Base-by-base conservation (phyloP, 192 early-diverging fungal genomes). In the Backusella parvicylindrica region DNA sequence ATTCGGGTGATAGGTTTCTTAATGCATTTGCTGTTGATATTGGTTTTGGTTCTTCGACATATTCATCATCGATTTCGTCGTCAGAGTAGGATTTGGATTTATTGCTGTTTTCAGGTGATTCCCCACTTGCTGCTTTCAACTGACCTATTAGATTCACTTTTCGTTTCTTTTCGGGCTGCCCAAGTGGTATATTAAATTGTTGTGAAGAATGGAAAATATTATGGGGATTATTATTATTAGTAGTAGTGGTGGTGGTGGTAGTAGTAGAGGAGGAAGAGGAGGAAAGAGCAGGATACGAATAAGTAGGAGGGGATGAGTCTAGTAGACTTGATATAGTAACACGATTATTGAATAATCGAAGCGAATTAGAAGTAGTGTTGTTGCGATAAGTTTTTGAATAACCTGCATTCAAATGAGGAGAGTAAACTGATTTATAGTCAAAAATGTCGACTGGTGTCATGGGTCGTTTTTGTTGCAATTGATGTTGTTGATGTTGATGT, bases 401-500 rank as follows among this genome's bases (percentile, higher is more conserved):
- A 21, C 36, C 16, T 33, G 21, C 8, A 36, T 47, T 37, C n/a
- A 12, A 23, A 37, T 21, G 66, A 68, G 43, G 18, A n/a, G 43
- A n/a, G 18, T 47, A 47, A 47, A n/a, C 16, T 38, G n/a, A 6
- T 38, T 21, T 7, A 68, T 23, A 38, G 21, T 68, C 66, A 37
- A 68, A 68, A 38, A 38, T 68, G 21, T 38, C 23, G 21, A 38
- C 12, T 37, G 35, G n/a, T 23, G 35, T 7, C 18, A n/a, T 9
- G 16, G 30, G 64, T 6, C n/a, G 15, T 36, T 33, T n/a, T 49
- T 9, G 28, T 40, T 35, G 69, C 5, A 0, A 41, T 50, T 31
- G 40, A 49, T 70, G 69, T 50, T 15, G 43, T 70, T 70, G 41
- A 18, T 70, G 68, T 7, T 32, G 12, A 30, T 49, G 41, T 70